These are phyloP conservation scores for Apium graveolens DNA, from an alignment of 129 eudicot genomes.

Conservation along the genomic window DNA sequence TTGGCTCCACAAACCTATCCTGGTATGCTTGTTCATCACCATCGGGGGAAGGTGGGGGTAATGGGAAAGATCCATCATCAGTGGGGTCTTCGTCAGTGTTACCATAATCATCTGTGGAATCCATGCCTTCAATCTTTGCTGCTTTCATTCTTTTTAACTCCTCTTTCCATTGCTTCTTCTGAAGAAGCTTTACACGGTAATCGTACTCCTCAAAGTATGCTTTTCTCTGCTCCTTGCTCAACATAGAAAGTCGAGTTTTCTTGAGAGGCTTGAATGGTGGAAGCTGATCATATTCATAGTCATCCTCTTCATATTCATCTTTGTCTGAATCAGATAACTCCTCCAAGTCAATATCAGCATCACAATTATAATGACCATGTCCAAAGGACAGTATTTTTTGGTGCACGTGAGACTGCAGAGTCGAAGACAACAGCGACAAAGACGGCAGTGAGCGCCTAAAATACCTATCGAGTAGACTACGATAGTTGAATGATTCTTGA, in stretches of 20 bases:
- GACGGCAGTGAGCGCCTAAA: constrained; percentile 65
- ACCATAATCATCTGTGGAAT: background rate
- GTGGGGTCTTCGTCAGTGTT: constrained; percentile 50
- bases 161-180: constrained; percentile 33
- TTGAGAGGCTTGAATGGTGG: constrained; percentile 80
- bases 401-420: constrained; percentile 71
- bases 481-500: constrained; percentile 56
- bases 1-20: constrained; percentile 82
- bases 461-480: constrained; percentile 56
- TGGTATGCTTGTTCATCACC: constrained; percentile 65
- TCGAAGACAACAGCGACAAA: constrained; percentile 69
- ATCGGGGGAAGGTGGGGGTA: constrained; percentile 87
- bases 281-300: constrained; percentile 80
- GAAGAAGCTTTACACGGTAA: constrained; percentile 40
- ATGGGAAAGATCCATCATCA: constrained; percentile 62
- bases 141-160: constrained; percentile 25
- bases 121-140: constrained; percentile 12
- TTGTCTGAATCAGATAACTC: constrained; percentile 62
- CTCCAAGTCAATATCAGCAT: constrained; percentile 75
- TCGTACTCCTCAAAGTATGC: constrained; percentile 25
- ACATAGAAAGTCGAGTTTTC: constrained; percentile 22
- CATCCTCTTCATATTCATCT: constrained; percentile 61
- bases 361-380: constrained; percentile 67
- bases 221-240: constrained; percentile 27
- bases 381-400: constrained; percentile 62